Percentiles rank a stretch among this genome's conserved stretches.
phyloP scores from a whole-genome alignment of 1,139 yeast genomes.

The Nakaseomyces glabratus region DNA sequence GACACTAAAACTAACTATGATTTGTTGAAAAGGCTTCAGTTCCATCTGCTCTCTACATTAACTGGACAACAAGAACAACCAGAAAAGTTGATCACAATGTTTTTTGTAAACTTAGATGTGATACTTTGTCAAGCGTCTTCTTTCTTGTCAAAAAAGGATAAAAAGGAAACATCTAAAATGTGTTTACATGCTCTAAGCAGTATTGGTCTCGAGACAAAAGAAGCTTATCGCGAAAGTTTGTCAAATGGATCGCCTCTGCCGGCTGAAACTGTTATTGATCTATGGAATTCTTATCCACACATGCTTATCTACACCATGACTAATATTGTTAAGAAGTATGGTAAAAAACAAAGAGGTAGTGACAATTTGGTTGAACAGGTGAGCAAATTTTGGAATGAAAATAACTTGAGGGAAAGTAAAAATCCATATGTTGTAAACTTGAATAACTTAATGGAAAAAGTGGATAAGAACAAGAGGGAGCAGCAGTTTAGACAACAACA shows the following conservation, averaged over 20 bases:
- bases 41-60: not conserved
- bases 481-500: constrained; percentile 16
- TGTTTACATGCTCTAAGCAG: not conserved
- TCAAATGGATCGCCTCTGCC: constrained; percentile 13
- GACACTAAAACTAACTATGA: constrained; percentile 17
- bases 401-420: constrained; percentile 15
- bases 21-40: constrained; percentile 9
- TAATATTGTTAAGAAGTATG: constrained; percentile 12
- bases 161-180: not conserved
- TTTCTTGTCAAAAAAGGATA: not conserved
- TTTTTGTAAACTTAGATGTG: constrained; percentile 2
- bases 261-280: constrained; percentile 17
- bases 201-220: not conserved
- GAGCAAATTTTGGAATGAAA: constrained; percentile 19
- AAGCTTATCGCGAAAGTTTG: not conserved
- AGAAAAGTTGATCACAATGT: constrained; percentile 7
- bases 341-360: constrained; percentile 10
- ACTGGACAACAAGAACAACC: constrained; percentile 3
- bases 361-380: constrained; percentile 17
- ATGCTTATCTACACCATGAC: constrained; percentile 20
- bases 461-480: constrained; percentile 9
- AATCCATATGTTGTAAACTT: constrained; percentile 16
- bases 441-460: constrained; percentile 10
- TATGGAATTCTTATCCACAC: constrained; percentile 27
- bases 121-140: constrained; percentile 2